Base-by-base conservation (phyloP, 306 rosid genomes). In the Vicia sativa region DNA sequence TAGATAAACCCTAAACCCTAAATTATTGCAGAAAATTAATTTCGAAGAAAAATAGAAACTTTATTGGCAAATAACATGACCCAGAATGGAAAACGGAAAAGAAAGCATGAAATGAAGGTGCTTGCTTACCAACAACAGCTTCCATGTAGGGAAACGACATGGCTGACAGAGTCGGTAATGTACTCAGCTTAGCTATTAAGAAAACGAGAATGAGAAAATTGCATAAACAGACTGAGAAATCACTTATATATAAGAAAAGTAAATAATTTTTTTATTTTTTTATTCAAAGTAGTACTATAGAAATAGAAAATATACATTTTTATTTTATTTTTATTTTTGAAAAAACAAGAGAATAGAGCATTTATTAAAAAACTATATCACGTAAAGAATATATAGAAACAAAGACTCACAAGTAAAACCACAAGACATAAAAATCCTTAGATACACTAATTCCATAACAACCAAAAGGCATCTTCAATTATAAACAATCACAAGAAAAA, bases 81-180 rank as follows among this genome's bases (percentile, higher is more conserved):
- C 26, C 72, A 16, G 28, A 42, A 62, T 67, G n/a, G n/a, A 67
- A 76, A n/a, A 4, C 2, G 21, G 7, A 35, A 7, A 50, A 48
- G 3, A 55, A 42, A 25, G 12, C 11, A 43, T 1, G 62, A 9
- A 26, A 63, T 29, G 15, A 41, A 59, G 58, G 39, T 39, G 46
- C 76, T 77, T 39, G 46, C 76, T 77, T 76, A 90, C 98, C 97
- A 45, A 93, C 95, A 10, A 93, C 98, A 19, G 97, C 91, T 86
- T 90, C 80, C 96, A 93, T 86, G 78, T 78, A 93, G 49, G 98
- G 96, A 65, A 90, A 87, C 85, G 76, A 96, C 98, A 93, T 93
- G 82, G 77, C 65, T 31, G 61, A 65, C 5, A 26, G 14, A 43
- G 56, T 28, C 56, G 70, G 45, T 35, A 44, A 59, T 59, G 26